A percentile compares a stretch with the other conserved stretches of the same genome.
phyloP scores from a whole-genome alignment of 164 flowering plant species.

The Piper betle region DNA sequence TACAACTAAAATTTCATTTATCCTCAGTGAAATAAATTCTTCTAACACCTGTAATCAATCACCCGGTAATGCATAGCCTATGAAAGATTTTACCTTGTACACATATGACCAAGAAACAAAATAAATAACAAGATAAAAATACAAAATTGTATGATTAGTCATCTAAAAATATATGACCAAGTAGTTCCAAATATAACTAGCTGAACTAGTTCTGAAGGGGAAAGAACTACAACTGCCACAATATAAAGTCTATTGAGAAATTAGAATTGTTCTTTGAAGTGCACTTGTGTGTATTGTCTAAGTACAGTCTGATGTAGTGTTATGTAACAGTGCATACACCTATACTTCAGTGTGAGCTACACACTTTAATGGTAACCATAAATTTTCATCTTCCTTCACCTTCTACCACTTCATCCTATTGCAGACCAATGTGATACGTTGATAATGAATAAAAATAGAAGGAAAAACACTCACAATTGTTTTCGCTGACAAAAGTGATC shows the following conservation, averaged over 20 bases:
- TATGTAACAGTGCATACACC: too few species aligned
- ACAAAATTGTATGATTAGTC: not conserved
- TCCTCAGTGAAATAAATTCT: not conserved
- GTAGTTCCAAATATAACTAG: too few species aligned
- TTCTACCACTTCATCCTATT: not conserved
- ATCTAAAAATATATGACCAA: not conserved
- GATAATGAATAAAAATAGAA: not conserved
- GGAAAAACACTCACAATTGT: constrained; percentile 49
- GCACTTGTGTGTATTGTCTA: too few species aligned
- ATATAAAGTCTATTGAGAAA: too few species aligned
- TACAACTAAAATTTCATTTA: not conserved
- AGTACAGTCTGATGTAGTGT: too few species aligned
- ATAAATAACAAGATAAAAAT: too few species aligned
- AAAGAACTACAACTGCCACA: too few species aligned
- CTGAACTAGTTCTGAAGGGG: not conserved
- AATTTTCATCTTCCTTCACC: not conserved
- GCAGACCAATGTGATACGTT: not conserved
- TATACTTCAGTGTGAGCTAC: too few species aligned
- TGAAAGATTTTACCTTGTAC: too few species aligned
- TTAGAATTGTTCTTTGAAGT: too few species aligned
- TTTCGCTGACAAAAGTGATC: constrained; percentile 80
- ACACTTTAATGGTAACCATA: too few species aligned
- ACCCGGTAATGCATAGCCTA: not conserved
- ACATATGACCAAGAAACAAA: too few species aligned
- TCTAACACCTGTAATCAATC: not conserved